phyloP scores from a whole-genome alignment of 495 filamentous ascomycete genomes.

The Xylaria telfairii region DNA sequence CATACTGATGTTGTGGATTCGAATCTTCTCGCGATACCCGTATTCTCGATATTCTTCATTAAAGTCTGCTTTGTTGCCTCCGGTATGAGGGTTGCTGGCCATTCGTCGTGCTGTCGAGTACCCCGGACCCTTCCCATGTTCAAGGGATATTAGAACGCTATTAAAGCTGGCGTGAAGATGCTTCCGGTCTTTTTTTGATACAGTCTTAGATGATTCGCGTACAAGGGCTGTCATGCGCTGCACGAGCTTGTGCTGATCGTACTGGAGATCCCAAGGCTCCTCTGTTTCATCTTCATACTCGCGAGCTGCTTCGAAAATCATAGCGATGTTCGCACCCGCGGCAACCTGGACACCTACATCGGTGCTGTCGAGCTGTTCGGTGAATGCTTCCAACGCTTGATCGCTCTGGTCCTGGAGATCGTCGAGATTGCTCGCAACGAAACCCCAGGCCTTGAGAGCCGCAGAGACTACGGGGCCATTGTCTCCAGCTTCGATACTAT shows the following conservation, averaged over 20 bases:
- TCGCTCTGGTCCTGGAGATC: slow-evolving; percentile 78
- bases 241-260: slow-evolving; percentile 65
- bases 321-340: slow-evolving; percentile 87
- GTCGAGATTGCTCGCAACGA: slow-evolving; percentile 81
- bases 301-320: slow-evolving; percentile 83
- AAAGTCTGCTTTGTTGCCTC: slow-evolving; percentile 67
- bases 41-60: slow-evolving; percentile 75
- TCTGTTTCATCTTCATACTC: slow-evolving; percentile 68
- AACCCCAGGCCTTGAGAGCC: slow-evolving; percentile 87
- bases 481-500: slow-evolving; percentile 74
- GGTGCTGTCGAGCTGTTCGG: slow-evolving; percentile 84
- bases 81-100: slow-evolving; percentile 47
- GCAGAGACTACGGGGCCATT: slow-evolving; percentile 78
- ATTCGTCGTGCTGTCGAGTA: slow-evolving; percentile 52
- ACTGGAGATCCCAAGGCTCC: slow-evolving; percentile 53
- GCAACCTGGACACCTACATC: slow-evolving; percentile 81
- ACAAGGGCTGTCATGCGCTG: slow-evolving; percentile 58
- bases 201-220: slow-evolving; percentile 67
- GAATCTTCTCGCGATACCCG: slow-evolving; percentile 78
- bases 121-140: slow-evolving; percentile 62
- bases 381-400: slow-evolving; percentile 80
- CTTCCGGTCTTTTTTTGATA: slow-evolving; percentile 81
- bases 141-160: slow-evolving; percentile 84
- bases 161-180: slow-evolving; percentile 77
- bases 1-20: slow-evolving; percentile 75